These are phyloP conservation scores for Cynanchum wilfordii DNA, from an alignment of 257 asterid species.

Conservation along the genomic window DNA sequence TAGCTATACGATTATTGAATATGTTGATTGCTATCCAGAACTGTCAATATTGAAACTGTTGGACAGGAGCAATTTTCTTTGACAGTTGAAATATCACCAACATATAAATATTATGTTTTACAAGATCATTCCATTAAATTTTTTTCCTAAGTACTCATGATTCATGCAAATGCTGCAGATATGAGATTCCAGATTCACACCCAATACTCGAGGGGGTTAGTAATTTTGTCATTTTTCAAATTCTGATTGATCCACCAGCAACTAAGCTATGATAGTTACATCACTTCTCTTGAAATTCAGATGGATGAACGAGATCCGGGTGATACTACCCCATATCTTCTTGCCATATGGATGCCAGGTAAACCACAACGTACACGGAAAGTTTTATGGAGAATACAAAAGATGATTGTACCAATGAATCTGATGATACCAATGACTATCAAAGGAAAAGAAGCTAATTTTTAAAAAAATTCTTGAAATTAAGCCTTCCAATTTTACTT, in stretches of 20 bases:
- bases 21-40: background rate
- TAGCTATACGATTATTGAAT: background rate
- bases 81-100: background rate
- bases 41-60: background rate
- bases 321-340: conserved; percentile 96
- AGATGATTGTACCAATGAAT: background rate
- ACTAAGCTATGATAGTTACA: conserved; percentile 19
- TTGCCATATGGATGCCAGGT: conserved; percentile 99
- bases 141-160: conserved; percentile 8
- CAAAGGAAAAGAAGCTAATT: background rate
- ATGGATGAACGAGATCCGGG: conserved; percentile 88
- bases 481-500: too few species aligned
- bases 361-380: conserved; percentile 8
- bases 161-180: conserved; percentile 48
- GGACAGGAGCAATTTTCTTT: background rate
- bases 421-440: background rate
- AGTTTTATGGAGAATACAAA: background rate
- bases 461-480: too few species aligned
- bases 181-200: conserved; percentile 85
- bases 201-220: conserved; percentile 69
- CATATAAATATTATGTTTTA: background rate
- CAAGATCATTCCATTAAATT: background rate
- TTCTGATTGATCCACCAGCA: conserved; percentile 6
- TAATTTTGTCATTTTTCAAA: conserved; percentile 18
- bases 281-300: conserved; percentile 32